These are phyloP conservation scores for Lasiosphaeria ovina DNA, from an alignment of 495 filamentous ascomycete genomes.

Conservation along the genomic window DNA sequence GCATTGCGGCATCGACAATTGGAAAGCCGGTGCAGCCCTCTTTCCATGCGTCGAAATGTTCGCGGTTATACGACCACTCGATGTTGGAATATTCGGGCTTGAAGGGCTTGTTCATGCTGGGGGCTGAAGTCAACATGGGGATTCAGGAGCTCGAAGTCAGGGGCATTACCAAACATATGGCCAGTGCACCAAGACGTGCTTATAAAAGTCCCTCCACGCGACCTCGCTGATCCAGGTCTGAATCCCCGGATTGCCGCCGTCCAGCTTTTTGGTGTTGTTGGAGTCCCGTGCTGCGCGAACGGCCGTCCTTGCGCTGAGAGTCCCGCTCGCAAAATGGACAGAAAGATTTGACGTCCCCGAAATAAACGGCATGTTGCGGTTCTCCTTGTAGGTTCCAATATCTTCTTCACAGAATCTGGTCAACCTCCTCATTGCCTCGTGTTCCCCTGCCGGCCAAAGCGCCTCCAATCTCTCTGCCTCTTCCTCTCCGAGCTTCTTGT, in stretches of 20 bases:
- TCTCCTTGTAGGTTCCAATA: conserved; percentile 57
- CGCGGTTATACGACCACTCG: conserved; percentile 71
- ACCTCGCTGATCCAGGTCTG: conserved; percentile 81
- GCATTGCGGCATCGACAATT: conserved; percentile 91
- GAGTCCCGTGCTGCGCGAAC: conserved; percentile 61
- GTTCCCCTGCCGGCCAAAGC: conserved; percentile 79
- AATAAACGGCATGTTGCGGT: conserved; percentile 58
- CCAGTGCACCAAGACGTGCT: conserved; percentile 82
- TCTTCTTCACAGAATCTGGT: conserved; percentile 69
- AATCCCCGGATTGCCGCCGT: conserved; percentile 67
- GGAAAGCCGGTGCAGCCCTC: conserved; percentile 78
- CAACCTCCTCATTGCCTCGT: conserved; percentile 66
- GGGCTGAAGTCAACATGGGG: conserved; percentile 10
- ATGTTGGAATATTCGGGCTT: conserved; percentile 84
- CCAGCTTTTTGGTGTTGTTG: conserved; percentile 68
- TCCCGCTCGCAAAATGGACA: conserved; percentile 75
- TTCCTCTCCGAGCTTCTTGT: conserved; percentile 59
- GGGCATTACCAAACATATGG: conserved; percentile 74
- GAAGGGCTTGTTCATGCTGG: conserved; percentile 90
- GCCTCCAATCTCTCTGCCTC: conserved; percentile 55
- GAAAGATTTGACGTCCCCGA: conserved; percentile 71
- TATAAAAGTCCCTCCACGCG: conserved; percentile 92
- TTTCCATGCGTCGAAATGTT: conserved; percentile 72
- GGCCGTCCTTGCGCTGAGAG: conserved; percentile 73
- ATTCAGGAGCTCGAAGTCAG: not conserved